phyloP scores from a whole-genome alignment of 2,329 filamentous ascomycete species.

The Periconia macrospinosa region DNA sequence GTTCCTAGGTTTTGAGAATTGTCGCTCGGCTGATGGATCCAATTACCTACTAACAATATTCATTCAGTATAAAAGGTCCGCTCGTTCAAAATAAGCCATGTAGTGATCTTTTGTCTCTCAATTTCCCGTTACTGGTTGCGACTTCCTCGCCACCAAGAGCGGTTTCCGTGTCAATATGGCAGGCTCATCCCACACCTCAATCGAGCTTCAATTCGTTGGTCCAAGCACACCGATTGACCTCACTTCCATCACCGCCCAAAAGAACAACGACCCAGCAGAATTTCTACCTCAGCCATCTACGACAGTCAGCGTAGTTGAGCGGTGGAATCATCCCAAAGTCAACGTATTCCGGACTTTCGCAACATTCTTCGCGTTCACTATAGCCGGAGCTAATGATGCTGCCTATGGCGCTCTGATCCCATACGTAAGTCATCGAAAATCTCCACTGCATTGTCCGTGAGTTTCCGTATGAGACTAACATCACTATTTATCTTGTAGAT shows the following conservation, averaged over 20 bases:
- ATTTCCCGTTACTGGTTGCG: background rate
- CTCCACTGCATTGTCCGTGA: background rate
- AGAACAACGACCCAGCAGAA: conserved; percentile 27
- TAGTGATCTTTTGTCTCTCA: background rate
- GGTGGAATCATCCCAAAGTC: conserved; percentile 62
- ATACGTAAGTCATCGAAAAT: background rate
- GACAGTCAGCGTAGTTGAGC: conserved; percentile 47
- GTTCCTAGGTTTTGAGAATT: background rate
- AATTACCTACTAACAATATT: background rate
- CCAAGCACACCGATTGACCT: background rate
- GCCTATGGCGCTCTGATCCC: conserved; percentile 55
- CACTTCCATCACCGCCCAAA: background rate
- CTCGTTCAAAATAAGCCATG: too few relatives aligned
- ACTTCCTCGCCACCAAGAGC: background rate
- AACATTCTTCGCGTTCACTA: conserved; percentile 60
- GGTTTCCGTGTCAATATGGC: background rate
- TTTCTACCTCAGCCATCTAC: conserved; percentile 48
- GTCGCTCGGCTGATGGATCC: background rate
- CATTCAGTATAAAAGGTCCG: too few relatives aligned
- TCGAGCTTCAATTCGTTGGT: background rate
- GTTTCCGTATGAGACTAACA: conserved; percentile 12
- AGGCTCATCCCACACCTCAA: background rate
- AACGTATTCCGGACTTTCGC: conserved; percentile 61
- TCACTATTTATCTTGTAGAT: conserved; percentile 41
- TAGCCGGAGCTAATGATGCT: conserved; percentile 69